These are phyloP conservation scores for Thinopyrum elongatum DNA, from an alignment of 176 grass and related monocot genomes.

Conservation along the genomic window DNA sequence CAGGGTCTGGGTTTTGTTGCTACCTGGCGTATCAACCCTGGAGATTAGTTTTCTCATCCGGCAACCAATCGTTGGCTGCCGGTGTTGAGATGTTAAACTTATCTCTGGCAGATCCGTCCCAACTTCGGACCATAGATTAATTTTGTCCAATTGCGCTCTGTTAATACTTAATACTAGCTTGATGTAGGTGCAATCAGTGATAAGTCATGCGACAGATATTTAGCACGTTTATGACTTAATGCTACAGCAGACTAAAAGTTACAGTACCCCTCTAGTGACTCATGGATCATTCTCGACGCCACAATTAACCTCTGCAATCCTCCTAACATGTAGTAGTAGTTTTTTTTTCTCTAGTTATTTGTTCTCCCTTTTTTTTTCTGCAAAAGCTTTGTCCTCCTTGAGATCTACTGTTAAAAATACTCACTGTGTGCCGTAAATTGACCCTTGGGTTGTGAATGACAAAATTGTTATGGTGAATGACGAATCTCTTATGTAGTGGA, in stretches of 20 bases:
- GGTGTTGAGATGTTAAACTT: conserved; percentile 13
- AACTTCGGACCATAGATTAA: not conserved
- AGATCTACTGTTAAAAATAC: not conserved
- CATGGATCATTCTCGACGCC: not conserved
- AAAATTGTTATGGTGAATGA: too few species aligned
- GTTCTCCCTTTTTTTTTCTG: not conserved
- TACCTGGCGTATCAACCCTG: conserved; percentile 11
- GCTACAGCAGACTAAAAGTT: not conserved
- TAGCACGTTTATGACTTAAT: not conserved
- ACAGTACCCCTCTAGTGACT: not conserved
- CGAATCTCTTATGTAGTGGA: not conserved
- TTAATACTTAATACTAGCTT: not conserved
- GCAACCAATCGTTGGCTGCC: not conserved
- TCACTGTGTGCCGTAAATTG: not conserved
- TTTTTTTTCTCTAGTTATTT: not conserved
- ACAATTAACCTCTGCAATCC: not conserved
- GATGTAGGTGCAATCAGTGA: not conserved
- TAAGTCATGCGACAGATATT: not conserved
- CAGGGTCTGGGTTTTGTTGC: not conserved
- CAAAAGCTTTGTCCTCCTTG: not conserved
- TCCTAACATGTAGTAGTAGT: not conserved
- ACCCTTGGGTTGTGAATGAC: not conserved
- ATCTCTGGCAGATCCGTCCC: not conserved
- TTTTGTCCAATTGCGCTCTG: not conserved
- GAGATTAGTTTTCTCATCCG: conserved; percentile 7